phyloP scores from a whole-genome alignment of 768 basidiomycete species.

The Lactifluus rugatus region DNA sequence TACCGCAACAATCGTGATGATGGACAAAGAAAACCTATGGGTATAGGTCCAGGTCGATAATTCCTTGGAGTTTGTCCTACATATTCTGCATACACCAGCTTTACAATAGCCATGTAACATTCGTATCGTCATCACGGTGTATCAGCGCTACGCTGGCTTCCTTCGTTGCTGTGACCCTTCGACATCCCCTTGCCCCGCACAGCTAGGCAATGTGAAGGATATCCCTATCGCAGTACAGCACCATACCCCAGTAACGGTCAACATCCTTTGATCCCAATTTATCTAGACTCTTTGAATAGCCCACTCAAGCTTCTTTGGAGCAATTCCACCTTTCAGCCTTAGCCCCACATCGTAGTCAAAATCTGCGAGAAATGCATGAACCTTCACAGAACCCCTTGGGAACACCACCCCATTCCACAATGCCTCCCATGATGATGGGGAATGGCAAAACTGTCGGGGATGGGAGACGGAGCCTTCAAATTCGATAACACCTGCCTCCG shows the following conservation, averaged over 20 bases:
- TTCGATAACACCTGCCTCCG: slow-evolving; percentile 26
- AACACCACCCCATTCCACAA: slow-evolving; percentile 14
- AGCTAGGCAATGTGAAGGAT: not conserved
- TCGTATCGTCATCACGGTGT: no score
- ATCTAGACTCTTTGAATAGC: slow-evolving; percentile 5
- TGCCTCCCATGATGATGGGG: slow-evolving; percentile 8
- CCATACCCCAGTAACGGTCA: not conserved
- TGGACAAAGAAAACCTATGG: no score
- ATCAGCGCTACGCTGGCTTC: not conserved
- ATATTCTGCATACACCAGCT: no score
- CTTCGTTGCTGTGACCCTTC: not conserved
- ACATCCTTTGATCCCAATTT: not conserved
- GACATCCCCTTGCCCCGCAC: not conserved
- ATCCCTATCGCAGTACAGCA: not conserved
- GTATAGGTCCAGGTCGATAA: no score
- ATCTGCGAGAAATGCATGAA: not conserved
- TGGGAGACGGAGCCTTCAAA: slow-evolving; percentile 12
- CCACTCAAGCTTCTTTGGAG: slow-evolving; percentile 12
- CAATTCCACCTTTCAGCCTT: slow-evolving; percentile 1
- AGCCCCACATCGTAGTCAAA: slow-evolving; percentile 11
- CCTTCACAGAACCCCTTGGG: slow-evolving; percentile 2
- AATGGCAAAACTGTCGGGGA: slow-evolving; percentile 9
- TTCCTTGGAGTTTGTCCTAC: no score
- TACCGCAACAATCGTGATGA: no score
- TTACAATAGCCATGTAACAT: not conserved